phyloP scores from a whole-genome alignment of 345 rosid species.

The Schrenkiella parvula region DNA sequence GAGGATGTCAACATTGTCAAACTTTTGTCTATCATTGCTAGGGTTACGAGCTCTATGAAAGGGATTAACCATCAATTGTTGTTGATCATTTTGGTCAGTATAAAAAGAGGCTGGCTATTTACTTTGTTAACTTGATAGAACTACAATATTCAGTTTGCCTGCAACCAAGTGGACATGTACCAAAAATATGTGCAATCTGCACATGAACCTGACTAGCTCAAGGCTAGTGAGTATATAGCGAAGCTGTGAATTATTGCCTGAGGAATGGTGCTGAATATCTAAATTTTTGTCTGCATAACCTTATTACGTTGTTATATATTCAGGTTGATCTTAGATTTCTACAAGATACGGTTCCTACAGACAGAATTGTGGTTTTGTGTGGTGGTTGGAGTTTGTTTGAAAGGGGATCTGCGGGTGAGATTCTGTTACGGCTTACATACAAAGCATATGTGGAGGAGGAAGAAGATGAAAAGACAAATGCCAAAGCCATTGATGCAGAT shows the following conservation, averaged over 20 bases:
- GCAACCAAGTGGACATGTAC: too few species aligned
- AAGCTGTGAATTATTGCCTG: too few species aligned
- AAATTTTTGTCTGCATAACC: neutral
- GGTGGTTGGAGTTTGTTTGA: slow-evolving; percentile 75
- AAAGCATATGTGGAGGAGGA: slow-evolving; percentile 96
- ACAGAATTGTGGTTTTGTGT: slow-evolving; percentile 58
- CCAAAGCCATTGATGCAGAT: slow-evolving; percentile 42
- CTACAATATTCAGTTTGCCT: too few species aligned
- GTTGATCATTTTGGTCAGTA: neutral
- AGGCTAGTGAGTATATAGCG: too few species aligned
- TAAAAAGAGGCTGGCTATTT: neutral
- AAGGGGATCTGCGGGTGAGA: slow-evolving; percentile 71
- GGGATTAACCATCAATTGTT: too few species aligned
- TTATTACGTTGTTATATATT: slow-evolving; percentile 24
- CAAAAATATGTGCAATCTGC: too few species aligned
- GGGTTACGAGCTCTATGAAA: too few species aligned
- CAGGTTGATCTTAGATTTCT: slow-evolving; percentile 79
- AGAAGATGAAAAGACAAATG: slow-evolving; percentile 61
- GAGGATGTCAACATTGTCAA: too few species aligned
- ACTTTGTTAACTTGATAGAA: slow-evolving; percentile 6
- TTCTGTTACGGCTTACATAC: slow-evolving; percentile 82
- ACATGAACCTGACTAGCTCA: too few species aligned
- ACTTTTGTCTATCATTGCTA: too few species aligned
- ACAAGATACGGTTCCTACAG: slow-evolving; percentile 89
- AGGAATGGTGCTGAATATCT: too few species aligned